A percentile compares a stretch with the other conserved stretches of the same genome.
phyloP scores from a whole-genome alignment of 1,139 yeast species.

The Yamadazyma pseudoaaseri region DNA sequence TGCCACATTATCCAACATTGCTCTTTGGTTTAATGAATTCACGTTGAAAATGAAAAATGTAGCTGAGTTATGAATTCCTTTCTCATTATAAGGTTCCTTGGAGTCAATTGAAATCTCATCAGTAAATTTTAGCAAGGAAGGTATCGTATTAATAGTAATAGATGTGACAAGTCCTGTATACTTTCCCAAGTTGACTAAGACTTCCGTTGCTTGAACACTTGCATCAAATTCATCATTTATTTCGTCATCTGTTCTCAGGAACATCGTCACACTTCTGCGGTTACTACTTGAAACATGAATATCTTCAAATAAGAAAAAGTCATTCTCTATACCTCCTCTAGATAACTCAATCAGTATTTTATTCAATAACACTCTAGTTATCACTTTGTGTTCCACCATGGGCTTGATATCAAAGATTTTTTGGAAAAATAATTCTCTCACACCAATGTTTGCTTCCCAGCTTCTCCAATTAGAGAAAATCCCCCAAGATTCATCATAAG shows the following conservation, averaged over 20 bases:
- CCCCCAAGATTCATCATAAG: slow-evolving; percentile 52
- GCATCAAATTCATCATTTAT: slow-evolving; percentile 14
- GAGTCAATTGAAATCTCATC: not conserved
- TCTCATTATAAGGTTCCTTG: not conserved
- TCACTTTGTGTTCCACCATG: slow-evolving; percentile 8
- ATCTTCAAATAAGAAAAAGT: slow-evolving; percentile 18
- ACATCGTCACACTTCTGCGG: slow-evolving; percentile 8
- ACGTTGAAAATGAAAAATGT: slow-evolving; percentile 12
- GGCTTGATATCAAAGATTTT: slow-evolving; percentile 30
- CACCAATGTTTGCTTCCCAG: slow-evolving; percentile 67
- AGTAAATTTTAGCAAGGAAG: slow-evolving; percentile 1
- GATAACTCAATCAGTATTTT: slow-evolving; percentile 6
- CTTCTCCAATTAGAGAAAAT: slow-evolving; percentile 82
- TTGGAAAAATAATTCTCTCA: slow-evolving; percentile 53
- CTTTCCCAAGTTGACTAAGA: slow-evolving; percentile 20
- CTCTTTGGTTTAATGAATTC: slow-evolving; percentile 15
- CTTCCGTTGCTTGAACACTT: slow-evolving; percentile 12
- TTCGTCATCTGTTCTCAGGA: slow-evolving; percentile 10
- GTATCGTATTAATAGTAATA: slow-evolving; percentile 14
- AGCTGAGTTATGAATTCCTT: not conserved
- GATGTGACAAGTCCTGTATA: slow-evolving; percentile 25
- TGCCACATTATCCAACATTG: slow-evolving; percentile 13
- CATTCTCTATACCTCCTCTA: slow-evolving; percentile 1
- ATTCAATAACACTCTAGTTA: slow-evolving; percentile 10
- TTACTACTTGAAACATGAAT: slow-evolving; percentile 9